These are phyloP conservation scores for Pyrenochaeta sp. DNA, from an alignment of 2,329 filamentous ascomycete genomes.

Conservation along the genomic window DNA sequence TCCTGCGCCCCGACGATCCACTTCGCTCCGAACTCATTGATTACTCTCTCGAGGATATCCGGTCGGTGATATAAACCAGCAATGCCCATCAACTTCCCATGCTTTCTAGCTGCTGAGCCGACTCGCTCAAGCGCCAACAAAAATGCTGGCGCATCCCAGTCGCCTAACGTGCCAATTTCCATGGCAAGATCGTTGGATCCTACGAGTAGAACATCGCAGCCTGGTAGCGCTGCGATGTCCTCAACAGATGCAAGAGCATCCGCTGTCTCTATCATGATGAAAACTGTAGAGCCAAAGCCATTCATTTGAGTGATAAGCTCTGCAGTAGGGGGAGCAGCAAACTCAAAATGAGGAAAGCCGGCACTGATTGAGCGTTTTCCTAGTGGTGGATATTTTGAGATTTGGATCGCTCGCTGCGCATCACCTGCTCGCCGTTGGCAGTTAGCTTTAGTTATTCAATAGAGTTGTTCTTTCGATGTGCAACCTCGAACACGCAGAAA, in stretches of 20 bases:
- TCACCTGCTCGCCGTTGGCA: background rate
- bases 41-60: too few relatives aligned
- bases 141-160: too few relatives aligned
- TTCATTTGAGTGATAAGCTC: conserved; percentile 3
- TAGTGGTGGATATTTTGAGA: conserved; percentile 5
- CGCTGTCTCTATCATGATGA: conserved; percentile 45
- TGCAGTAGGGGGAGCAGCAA: conserved; percentile 3
- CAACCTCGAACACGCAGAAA: too few relatives aligned
- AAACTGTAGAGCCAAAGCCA: conserved; percentile 4
- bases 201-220: conserved; percentile 59
- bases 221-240: conserved; percentile 58
- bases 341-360: too few relatives aligned
- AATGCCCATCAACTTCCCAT: too few relatives aligned
- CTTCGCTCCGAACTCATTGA: too few relatives aligned
- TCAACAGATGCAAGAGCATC: conserved; percentile 45
- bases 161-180: background rate
- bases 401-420: background rate
- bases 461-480: background rate
- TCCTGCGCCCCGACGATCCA: too few relatives aligned
- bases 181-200: conserved; percentile 59
- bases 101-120: too few relatives aligned
- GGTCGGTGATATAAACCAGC: too few relatives aligned
- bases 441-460: too few relatives aligned
- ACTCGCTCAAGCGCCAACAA: too few relatives aligned
- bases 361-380: conserved; percentile 10